Percentiles rank a stretch among this genome's conserved stretches.
Evolutionary conservation across 768 basidiomycete species (phyloP).

Genomic region (Russula olivacea): DNA sequence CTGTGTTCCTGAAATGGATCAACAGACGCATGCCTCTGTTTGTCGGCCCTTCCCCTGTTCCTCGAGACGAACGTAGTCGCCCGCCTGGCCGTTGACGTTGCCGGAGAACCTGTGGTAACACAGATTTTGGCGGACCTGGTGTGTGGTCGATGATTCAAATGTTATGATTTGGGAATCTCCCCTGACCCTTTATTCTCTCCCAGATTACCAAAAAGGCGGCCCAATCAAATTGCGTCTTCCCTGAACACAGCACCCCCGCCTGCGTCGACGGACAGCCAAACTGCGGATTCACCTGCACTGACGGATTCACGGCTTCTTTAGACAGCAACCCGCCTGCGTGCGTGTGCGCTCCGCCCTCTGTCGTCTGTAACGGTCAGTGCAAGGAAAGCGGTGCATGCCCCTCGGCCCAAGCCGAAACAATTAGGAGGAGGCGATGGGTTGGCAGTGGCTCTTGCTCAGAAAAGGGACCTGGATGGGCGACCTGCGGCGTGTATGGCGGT

Average conservation of each 20-base stretch:
- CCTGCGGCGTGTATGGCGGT: slow-evolving; percentile 42
- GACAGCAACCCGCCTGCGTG: slow-evolving; percentile 36
- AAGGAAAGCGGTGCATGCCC: slow-evolving; percentile 26
- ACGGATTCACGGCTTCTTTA: slow-evolving; percentile 37
- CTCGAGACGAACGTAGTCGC: slow-evolving; percentile 33
- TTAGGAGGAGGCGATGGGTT: slow-evolving; percentile 26
- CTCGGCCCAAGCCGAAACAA: slow-evolving; percentile 26
- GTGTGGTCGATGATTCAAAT: not conserved
- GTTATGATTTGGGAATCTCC: not conserved
- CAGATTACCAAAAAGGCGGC: slow-evolving; percentile 30
- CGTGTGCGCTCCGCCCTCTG: slow-evolving; percentile 38
- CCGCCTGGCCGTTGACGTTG: slow-evolving; percentile 29
- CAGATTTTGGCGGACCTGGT: slow-evolving; percentile 34
- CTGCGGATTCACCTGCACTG: slow-evolving; percentile 43
- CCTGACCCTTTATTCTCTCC: not conserved
- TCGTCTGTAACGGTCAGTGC: slow-evolving; percentile 48
- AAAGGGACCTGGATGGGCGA: slow-evolving; percentile 31
- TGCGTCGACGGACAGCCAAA: slow-evolving; percentile 34
- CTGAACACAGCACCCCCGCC: slow-evolving; percentile 35
- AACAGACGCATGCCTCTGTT: slow-evolving; percentile 41
- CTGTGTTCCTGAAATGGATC: not conserved
- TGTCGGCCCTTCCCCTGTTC: slow-evolving; percentile 36
- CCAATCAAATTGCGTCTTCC: slow-evolving; percentile 36
- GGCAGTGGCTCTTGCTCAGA: slow-evolving; percentile 31
- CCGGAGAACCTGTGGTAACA: slow-evolving; percentile 32